These are phyloP conservation scores for Hypoxylon sp. DNA, from an alignment of 2,329 filamentous ascomycete species.

Conservation along the genomic window DNA sequence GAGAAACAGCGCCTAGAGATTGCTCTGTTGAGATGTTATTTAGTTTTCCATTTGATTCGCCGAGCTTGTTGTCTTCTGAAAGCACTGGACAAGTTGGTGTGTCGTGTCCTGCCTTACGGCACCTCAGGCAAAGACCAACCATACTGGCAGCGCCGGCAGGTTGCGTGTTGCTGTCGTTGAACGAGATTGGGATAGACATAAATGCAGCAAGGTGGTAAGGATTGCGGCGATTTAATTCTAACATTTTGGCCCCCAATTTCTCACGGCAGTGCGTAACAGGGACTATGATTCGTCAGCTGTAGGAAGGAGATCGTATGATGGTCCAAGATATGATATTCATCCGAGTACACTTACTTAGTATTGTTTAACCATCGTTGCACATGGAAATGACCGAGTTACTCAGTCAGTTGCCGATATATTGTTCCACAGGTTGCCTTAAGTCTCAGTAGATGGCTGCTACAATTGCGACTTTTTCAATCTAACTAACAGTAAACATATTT, in stretches of 20 bases:
- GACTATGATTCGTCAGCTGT: not conserved
- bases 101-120: not conserved
- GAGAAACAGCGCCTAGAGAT: not conserved
- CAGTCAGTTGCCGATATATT: too few relatives aligned
- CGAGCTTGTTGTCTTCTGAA: not conserved
- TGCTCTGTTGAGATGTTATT: not conserved
- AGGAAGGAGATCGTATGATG: too few relatives aligned
- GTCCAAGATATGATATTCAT: too few relatives aligned
- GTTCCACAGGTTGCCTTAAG: too few relatives aligned
- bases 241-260: not conserved
- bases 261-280: not conserved
- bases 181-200: not conserved
- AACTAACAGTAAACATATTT: too few relatives aligned
- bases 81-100: not conserved
- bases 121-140: conserved; percentile 1
- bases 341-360: too few relatives aligned
- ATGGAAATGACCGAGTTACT: too few relatives aligned
- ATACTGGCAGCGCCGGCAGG: not conserved
- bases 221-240: not conserved
- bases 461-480: too few relatives aligned
- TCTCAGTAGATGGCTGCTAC: too few relatives aligned
- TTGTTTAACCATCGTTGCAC: too few relatives aligned
- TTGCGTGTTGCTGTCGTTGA: not conserved
- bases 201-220: not conserved
- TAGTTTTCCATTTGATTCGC: not conserved